These are phyloP conservation scores for Diutina scorzettiae DNA, from an alignment of 1,139 yeast genomes.

Conservation along the genomic window DNA sequence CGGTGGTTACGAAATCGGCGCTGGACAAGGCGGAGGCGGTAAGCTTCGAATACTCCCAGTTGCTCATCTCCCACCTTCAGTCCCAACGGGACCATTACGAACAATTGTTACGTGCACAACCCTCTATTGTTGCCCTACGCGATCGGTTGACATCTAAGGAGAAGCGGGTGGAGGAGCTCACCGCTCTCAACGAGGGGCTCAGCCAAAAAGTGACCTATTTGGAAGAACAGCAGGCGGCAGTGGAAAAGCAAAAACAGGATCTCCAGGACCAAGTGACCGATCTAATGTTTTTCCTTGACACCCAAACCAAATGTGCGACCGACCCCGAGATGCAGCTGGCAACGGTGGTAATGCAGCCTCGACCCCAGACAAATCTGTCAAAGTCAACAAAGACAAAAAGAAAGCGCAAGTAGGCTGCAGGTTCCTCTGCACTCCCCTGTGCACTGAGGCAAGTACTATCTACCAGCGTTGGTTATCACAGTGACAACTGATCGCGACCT, in stretches of 20 bases:
- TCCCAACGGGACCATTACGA: conserved; percentile 87
- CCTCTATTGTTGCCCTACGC: conserved; percentile 21
- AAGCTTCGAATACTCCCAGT: conserved; percentile 56
- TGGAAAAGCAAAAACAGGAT: conserved; percentile 9
- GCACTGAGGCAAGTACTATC: neutral
- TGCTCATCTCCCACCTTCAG: conserved; percentile 69
- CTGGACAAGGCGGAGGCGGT: conserved; percentile 12
- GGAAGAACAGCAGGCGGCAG: conserved; percentile 21
- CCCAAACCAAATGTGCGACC: conserved; percentile 58
- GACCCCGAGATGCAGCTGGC: conserved; percentile 68
- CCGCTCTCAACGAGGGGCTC: conserved; percentile 42
- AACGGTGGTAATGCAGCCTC: conserved; percentile 34
- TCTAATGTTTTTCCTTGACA: conserved; percentile 69
- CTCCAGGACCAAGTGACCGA: conserved; percentile 60
- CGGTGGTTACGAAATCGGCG: conserved; percentile 7
- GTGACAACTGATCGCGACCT: neutral
- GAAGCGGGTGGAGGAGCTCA: conserved; percentile 18
- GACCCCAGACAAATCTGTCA: conserved; percentile 9
- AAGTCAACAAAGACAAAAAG: neutral
- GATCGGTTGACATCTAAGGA: conserved; percentile 21
- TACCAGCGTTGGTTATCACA: neutral
- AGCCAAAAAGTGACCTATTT: conserved; percentile 44
- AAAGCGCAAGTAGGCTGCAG: neutral
- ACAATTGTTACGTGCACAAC: conserved; percentile 31
- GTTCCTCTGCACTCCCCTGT: neutral